Conservation (phyloP, 176 grass and related monocot species). For the Carex pumila region DNA sequence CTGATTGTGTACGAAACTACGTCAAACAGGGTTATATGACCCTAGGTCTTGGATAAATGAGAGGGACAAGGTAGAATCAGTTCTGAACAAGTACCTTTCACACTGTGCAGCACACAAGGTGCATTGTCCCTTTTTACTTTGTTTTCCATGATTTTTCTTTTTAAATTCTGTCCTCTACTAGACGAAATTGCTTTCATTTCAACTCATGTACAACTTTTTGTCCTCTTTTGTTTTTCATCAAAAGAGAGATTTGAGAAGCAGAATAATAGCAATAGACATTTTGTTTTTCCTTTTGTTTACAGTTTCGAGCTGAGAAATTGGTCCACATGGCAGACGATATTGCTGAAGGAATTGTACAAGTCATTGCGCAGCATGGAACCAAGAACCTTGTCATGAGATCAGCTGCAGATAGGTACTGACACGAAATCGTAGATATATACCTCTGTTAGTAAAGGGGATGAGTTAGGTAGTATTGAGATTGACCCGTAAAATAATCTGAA, state of each 20-base stretch:
- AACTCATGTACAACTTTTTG: too few species aligned
- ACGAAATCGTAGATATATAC: conserved; percentile 14
- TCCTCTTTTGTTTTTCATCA: too few species aligned
- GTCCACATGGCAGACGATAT: conserved; percentile 37
- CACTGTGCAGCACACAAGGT: conserved; percentile 46
- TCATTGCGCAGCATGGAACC: conserved; percentile 26
- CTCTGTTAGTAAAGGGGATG: neutral
- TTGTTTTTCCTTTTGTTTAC: neutral
- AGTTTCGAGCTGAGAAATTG: conserved; percentile 53
- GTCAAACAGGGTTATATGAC: neutral
- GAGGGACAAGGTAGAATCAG: neutral
- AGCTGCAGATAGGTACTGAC: conserved; percentile 46
- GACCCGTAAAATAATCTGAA: neutral
- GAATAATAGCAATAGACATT: neutral
- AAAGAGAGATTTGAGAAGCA: conserved; percentile 27
- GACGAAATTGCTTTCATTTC: neutral
- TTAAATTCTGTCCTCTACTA: neutral
- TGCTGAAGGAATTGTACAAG: conserved; percentile 34
- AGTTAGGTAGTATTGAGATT: neutral
- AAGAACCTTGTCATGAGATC: conserved; percentile 71
- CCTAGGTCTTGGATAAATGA: conserved; percentile 17
- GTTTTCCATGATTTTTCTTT: neutral
- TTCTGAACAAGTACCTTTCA: conserved; percentile 37
- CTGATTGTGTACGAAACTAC: neutral
- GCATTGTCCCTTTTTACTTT: neutral